phyloP scores from a whole-genome alignment of 441 rosid genomes.

The Brassica balearica region DNA sequence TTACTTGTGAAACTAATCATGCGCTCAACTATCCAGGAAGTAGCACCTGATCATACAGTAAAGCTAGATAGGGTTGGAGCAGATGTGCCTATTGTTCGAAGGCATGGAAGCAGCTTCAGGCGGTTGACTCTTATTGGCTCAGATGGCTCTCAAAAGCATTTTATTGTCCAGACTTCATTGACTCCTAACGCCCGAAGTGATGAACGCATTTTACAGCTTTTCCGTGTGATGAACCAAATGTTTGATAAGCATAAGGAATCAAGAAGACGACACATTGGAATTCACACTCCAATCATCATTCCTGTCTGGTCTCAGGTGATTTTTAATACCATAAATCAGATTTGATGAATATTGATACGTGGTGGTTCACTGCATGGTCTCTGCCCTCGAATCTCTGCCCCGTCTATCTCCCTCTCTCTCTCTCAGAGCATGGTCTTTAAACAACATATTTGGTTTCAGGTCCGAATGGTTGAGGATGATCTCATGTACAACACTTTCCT shows the following conservation, averaged over 20 bases:
- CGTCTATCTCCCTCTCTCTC: not conserved
- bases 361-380: not conserved
- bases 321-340: not conserved
- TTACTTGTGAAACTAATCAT: conserved; percentile 32
- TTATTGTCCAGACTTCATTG: conserved; percentile 97
- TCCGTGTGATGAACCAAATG: conserved; percentile 99
- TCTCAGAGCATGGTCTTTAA: conserved; percentile 8
- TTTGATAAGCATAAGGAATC: conserved; percentile 99
- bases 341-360: conserved; percentile 4
- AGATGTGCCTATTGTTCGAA: conserved; percentile 97
- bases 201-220: conserved; percentile 95
- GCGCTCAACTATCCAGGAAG: conserved; percentile 64
- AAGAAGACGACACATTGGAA: conserved; percentile 84
- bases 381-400: not conserved
- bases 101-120: conserved; percentile 99
- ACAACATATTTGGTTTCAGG: conserved; percentile 54
- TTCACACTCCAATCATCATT: conserved; percentile 97
- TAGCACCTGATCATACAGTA: conserved; percentile 93
- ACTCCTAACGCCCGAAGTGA: conserved; percentile 99
- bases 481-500: conserved; percentile 97
- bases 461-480: conserved; percentile 99
- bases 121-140: conserved; percentile 96
- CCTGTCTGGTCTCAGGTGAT: conserved; percentile 99
- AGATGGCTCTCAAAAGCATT: conserved; percentile 96
- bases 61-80: conserved; percentile 97